Base-by-base conservation (phyloP, 805 yeast species). In the Yarrowia sp. region DNA sequence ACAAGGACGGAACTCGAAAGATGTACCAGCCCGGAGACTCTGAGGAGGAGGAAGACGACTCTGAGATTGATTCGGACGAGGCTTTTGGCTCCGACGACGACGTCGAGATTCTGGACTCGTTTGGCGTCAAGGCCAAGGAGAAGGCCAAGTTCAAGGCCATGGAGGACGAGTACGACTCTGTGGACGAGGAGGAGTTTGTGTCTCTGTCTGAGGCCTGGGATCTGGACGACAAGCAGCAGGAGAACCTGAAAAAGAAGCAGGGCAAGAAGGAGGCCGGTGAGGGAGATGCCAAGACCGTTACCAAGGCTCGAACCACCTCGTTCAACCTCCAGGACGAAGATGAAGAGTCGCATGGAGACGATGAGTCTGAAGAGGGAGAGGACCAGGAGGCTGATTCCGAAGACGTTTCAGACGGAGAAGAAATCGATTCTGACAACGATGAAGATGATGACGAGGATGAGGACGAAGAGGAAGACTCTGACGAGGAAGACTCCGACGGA, bases 201-300 rank as follows among this genome's bases (percentile, higher is more conserved):
- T 85, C 96, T 0, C 80, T 92, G 46, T 89, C 96, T n/a, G 92
- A 88, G 72, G 92, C 91, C 3, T 92, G 97, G 97, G 97, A 90
- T 74, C 77, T 86, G 77, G 95, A 91, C 75, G 91, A 87, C 39
- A 78, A 76, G 36, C 68, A 24, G 70, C 70, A 43, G 69, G 64
- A 33, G 15, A 67, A 24, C 66, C 67, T 46, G 73, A 56, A 17
- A 44, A 66, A 56, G 19, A 74, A 70, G 9, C 68, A 67, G 39
- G 36, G 60, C 10, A 38, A 52, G 43, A 75, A 71, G 33, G 55
- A 70, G 46, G 72, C 68, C 14, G 44, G 60, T 9, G 46, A 20
- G 10, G 68, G 46, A 2, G 46, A 67, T 10, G 36, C 61, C 17
- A 19, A 40, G 36, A 10, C 53, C n/a, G 30, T 24, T 7, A 24